Evolutionary conservation across 495 filamentous ascomycete species (phyloP), one percentile per base, ranked within the genome.

Genomic region (Aspergillus sparsus): DNA sequence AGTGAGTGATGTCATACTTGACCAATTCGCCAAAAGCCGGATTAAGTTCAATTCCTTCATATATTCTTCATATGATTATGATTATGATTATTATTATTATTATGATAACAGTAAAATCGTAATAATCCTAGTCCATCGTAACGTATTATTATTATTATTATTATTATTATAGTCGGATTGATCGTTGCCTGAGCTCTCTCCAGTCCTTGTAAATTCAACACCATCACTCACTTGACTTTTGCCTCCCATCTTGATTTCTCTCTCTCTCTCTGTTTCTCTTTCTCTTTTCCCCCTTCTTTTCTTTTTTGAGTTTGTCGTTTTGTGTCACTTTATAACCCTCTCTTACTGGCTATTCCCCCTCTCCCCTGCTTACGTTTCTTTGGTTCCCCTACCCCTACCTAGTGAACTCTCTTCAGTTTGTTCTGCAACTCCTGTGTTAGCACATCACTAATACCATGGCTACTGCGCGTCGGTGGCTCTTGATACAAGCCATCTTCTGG

Each of bases 401-500:
- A 49, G 32, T 49, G 32, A 37, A 37, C 21, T 56, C 44, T 7
- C 31, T 55, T 51, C 35, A 27, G 21, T 15, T 47, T 36, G 27
- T 53, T 27, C 18, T 55, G 55, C 39, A 18, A 16, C 37, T 55
- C 21, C 21, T 27, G 21, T 3, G 21, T 27, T 27, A 27, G 41
- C 56, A 50, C 34, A 34, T 21, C 46, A 7, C 16, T 49, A 44
- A 45, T 52, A 60, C 52, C 46, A 81, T 80, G 78, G 59, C 70
- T 21, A 74, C 84, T 13, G 76, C 86, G 13, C 84, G 90, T 57
- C 85, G 85, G 80, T 82, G 87, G 66, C 84, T 94, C n/a, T 78
- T 80, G 33, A 60, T 87, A 61, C 86, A 92, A 69, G 92, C 92
- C 49, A 69, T 77, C 35, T 80, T 89, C 70, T 94, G 90, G 90